Percentiles rank a stretch among this genome's conserved stretches.
Conservation (phyloP, 176 grass and related monocot genomes). For the Oryza glaberrima region DNA sequence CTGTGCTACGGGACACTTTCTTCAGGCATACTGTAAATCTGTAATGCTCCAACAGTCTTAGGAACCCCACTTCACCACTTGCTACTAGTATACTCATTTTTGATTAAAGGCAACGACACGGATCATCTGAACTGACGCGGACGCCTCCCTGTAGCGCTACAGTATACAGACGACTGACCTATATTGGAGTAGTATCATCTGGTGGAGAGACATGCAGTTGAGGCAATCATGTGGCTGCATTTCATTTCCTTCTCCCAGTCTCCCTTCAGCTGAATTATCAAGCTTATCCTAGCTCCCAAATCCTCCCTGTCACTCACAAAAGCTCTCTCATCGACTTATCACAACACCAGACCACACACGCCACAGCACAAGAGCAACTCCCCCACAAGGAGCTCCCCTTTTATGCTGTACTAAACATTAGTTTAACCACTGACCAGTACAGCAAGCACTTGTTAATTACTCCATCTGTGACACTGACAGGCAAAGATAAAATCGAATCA, state of each 20-base stretch:
- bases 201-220: slow-evolving; percentile 1
- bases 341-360: background rate
- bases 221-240: slow-evolving; percentile 16
- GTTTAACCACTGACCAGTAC: background rate
- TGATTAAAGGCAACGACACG: background rate
- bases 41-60: too few relatives aligned
- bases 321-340: background rate
- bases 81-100: too few relatives aligned
- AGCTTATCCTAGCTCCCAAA: slow-evolving; percentile 14
- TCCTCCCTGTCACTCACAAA: background rate
- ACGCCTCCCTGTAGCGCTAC: background rate
- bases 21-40: too few relatives aligned
- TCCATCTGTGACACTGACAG: background rate
- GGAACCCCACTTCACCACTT: too few relatives aligned
- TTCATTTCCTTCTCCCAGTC: background rate
- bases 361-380: background rate
- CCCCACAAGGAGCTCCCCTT: slow-evolving; percentile 1
- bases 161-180: slow-evolving; percentile 8
- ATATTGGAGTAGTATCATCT: background rate
- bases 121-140: background rate
- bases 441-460: background rate
- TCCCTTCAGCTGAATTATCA: background rate
- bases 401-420: background rate
- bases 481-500: background rate
- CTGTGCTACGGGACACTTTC: too few relatives aligned